Evolutionary conservation across 2,329 filamentous ascomycete genomes (phyloP).

Genomic region (Phoma sp.): DNA sequence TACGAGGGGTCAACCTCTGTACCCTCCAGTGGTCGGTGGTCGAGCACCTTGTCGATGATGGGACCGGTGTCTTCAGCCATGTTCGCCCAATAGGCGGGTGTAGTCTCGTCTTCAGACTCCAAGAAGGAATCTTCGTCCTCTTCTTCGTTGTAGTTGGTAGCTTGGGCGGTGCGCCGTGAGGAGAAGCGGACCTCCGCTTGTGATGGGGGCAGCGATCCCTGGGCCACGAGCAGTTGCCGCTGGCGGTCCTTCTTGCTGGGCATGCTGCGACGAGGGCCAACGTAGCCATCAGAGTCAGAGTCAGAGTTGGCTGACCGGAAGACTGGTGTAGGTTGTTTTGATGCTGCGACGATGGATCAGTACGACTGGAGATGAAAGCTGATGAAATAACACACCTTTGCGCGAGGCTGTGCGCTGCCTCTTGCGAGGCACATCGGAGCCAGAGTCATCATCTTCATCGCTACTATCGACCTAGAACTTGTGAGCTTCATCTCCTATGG

Average conservation of each 20-base stretch:
- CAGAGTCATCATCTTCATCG: constrained; percentile 75
- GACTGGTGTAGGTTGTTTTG: constrained; percentile 58
- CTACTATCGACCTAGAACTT: constrained; percentile 63
- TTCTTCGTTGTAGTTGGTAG: constrained; percentile 73
- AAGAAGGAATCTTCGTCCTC: constrained; percentile 65
- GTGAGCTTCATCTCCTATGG: constrained; percentile 26
- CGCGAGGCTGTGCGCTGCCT: constrained; percentile 71
- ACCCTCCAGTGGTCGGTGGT: constrained; percentile 80
- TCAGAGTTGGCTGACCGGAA: constrained; percentile 68
- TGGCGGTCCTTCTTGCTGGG: constrained; percentile 77
- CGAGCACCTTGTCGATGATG: constrained; percentile 89
- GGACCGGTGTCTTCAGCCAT: constrained; percentile 79
- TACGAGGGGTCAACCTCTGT: constrained; percentile 46
- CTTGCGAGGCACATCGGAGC: constrained; percentile 65
- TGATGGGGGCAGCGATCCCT: constrained; percentile 66
- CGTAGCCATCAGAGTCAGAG: constrained; percentile 71
- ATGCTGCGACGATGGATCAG: constrained; percentile 63
- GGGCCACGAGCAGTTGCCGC: constrained; percentile 71
- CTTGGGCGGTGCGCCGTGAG: constrained; percentile 80
- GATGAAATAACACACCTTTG: constrained; percentile 61
- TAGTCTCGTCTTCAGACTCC: constrained; percentile 67
- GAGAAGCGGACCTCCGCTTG: constrained; percentile 90
- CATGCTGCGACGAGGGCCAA: constrained; percentile 72
- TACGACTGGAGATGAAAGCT: constrained; percentile 17
- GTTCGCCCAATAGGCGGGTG: constrained; percentile 73